Evolutionary conservation across 108 stramenopile species (phyloP).

Genomic region (Skeletonema menzelii): DNA sequence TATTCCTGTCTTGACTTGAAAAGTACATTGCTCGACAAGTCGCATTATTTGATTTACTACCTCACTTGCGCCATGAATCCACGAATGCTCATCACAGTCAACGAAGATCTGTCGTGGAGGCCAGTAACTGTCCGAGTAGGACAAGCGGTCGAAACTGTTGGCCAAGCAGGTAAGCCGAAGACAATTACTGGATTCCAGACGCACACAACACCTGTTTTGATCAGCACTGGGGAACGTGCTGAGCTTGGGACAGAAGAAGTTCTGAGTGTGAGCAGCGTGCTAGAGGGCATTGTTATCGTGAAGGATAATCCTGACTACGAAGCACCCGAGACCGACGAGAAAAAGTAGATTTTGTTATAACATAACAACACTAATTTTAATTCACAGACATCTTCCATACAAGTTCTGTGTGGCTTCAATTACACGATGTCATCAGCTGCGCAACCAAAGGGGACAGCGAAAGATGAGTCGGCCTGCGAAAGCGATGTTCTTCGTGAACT

Average conservation of each 20-base stretch:
- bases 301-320: slow-evolving; percentile 89
- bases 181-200: slow-evolving; percentile 99
- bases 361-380: slow-evolving; percentile 1
- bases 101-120: slow-evolving; percentile 83
- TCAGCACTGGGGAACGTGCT: slow-evolving; percentile 93
- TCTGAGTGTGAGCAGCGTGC: slow-evolving; percentile 77
- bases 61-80: slow-evolving; percentile 97
- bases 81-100: slow-evolving; percentile 98
- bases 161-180: slow-evolving; percentile 99
- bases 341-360: neutral
- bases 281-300: slow-evolving; percentile 97
- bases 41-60: slow-evolving; percentile 95
- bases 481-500: too few species aligned
- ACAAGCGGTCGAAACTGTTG: slow-evolving; percentile 99
- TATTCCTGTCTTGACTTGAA: slow-evolving; percentile 93
- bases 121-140: slow-evolving; percentile 98
- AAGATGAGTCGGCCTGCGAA: neutral
- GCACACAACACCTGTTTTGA: slow-evolving; percentile 97
- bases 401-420: neutral
- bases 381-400: neutral
- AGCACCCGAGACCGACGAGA: slow-evolving; percentile 22
- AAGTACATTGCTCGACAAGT: slow-evolving; percentile 94
- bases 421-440: neutral
- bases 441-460: neutral
- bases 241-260: slow-evolving; percentile 97